A percentile compares a stretch with the other conserved stretches of the same genome.
Conservation (phyloP, 768 basidiomycete genomes). For the Cyathus striatus region DNA sequence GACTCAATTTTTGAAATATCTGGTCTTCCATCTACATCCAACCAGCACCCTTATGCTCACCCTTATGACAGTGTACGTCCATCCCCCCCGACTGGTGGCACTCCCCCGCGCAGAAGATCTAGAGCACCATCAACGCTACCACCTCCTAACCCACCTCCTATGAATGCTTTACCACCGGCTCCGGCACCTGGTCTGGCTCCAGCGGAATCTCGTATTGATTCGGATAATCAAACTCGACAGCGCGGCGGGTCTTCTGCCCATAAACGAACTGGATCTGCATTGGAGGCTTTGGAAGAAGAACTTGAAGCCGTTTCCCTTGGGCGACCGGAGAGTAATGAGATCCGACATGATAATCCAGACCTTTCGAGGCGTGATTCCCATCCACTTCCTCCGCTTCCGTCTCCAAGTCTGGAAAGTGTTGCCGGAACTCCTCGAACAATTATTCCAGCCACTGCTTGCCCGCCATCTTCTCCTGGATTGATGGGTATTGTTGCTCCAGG, state of each 20-base stretch:
- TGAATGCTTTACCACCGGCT: constrained; percentile 54
- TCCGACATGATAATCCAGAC: constrained; percentile 38
- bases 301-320: constrained; percentile 25
- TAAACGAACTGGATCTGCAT: constrained; percentile 49
- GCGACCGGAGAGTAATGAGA: constrained; percentile 23
- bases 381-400: constrained; percentile 64
- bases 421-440: constrained; percentile 28
- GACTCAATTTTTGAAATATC: constrained; percentile 20
- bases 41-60: constrained; percentile 50
- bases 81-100: constrained; percentile 13
- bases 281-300: constrained; percentile 65
- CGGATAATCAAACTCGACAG: constrained; percentile 22
- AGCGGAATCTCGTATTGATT: constrained; percentile 17
- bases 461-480: constrained; percentile 47
- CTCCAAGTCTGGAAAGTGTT: constrained; percentile 28
- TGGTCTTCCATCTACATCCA: constrained; percentile 21
- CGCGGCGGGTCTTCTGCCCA: constrained; percentile 51
- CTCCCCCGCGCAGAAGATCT: constrained; percentile 30
- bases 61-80: constrained; percentile 30
- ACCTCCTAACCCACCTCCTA: constrained; percentile 62
- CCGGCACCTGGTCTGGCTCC: constrained; percentile 28
- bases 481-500: constrained; percentile 33
- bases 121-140: constrained; percentile 49
- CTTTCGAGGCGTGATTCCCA: constrained; percentile 45
- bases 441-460: constrained; percentile 22